phyloP scores from a whole-genome alignment of 2,329 filamentous ascomycete genomes.

The Calonectria pauciramosa region DNA sequence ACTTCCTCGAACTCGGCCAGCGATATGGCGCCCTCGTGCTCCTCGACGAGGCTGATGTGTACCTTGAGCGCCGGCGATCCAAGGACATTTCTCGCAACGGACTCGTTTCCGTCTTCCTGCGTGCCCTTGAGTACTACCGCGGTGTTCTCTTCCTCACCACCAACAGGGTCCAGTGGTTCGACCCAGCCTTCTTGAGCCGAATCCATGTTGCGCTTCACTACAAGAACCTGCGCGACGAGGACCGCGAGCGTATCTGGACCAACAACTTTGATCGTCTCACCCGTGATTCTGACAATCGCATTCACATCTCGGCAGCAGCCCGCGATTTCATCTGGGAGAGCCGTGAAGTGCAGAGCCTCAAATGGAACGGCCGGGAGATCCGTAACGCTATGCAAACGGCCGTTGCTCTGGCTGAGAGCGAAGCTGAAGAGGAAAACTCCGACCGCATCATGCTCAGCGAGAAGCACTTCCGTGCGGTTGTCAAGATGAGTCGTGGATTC shows the following conservation, averaged over 20 bases:
- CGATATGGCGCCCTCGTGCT: constrained; percentile 66
- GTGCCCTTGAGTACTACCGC: constrained; percentile 65
- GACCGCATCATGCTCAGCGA: constrained; percentile 49
- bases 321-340: constrained; percentile 56
- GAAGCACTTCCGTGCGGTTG: constrained; percentile 52
- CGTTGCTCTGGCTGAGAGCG: constrained; percentile 58
- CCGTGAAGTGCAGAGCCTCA: constrained; percentile 52
- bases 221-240: constrained; percentile 54
- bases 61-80: constrained; percentile 65
- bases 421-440: constrained; percentile 52
- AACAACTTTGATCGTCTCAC: constrained; percentile 61
- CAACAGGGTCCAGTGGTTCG: constrained; percentile 63
- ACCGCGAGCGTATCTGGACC: constrained; percentile 61
- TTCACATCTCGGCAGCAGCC: constrained; percentile 54
- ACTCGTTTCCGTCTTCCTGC: constrained; percentile 63
- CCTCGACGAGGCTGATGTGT: constrained; percentile 73
- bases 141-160: constrained; percentile 66
- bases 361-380: constrained; percentile 60
- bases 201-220: constrained; percentile 66
- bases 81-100: constrained; percentile 62
- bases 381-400: constrained; percentile 61
- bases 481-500: constrained; percentile 52
- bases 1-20: constrained; percentile 63
- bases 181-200: constrained; percentile 62
- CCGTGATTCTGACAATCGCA: constrained; percentile 54